Evolutionary conservation across 306 rosid genomes (phyloP).

Genomic region (Cicer cuneatum): DNA sequence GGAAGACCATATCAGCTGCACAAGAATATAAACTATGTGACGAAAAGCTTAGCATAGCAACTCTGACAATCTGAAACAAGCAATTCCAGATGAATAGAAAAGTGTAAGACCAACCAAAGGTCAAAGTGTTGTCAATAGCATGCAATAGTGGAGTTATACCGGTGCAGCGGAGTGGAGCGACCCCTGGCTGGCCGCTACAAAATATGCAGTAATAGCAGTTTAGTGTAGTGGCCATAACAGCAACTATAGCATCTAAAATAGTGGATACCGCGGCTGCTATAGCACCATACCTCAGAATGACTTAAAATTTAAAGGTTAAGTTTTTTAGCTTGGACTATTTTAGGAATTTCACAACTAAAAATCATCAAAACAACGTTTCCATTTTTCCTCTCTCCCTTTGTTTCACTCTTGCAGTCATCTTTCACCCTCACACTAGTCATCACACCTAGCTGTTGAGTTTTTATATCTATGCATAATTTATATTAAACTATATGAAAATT

Average conservation of each 20-base stretch:
- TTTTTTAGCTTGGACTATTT: neutral
- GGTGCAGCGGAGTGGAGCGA: too few relatives aligned
- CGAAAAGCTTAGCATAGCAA: conserved; percentile 12
- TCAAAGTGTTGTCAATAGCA: neutral
- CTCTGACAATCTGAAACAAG: neutral
- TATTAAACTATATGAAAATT: neutral
- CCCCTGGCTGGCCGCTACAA: neutral
- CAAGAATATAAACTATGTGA: neutral
- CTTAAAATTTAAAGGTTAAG: neutral
- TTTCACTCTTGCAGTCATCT: neutral
- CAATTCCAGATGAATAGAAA: conserved; percentile 15
- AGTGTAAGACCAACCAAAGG: neutral
- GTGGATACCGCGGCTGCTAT: neutral
- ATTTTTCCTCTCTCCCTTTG: neutral
- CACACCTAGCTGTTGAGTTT: neutral
- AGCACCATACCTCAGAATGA: neutral
- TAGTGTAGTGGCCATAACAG: neutral
- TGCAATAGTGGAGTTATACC: neutral
- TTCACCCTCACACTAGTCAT: neutral
- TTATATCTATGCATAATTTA: neutral
- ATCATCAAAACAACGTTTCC: neutral
- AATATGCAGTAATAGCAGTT: neutral
- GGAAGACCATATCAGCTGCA: conserved; percentile 21
- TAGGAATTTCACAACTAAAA: neutral
- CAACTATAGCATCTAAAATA: neutral